Evolutionary conservation across 371 early-diverging fungal species (phyloP), one percentile per base, ranked within the genome.

Genomic region (Mortierella sp.): DNA sequence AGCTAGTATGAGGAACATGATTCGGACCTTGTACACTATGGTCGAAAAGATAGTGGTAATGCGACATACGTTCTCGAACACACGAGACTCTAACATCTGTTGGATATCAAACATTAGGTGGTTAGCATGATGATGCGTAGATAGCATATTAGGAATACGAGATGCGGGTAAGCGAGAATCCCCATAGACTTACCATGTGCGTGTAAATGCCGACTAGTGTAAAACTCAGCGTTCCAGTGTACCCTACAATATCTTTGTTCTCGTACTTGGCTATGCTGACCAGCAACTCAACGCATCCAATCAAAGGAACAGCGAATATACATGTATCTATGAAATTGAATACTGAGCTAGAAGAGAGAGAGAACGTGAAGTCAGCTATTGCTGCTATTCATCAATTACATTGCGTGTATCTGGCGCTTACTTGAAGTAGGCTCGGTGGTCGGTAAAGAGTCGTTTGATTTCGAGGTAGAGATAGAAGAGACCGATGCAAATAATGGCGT

Each of bases 1-100:
- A 2, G 61, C 60, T 55, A 67, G 60, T 31, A 67, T 60, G 23
- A 46, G n/a, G 50, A 67, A 67, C 50, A 67, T 60, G 2, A 67
- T 56, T 13, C 48, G 45, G 45, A 67, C 60, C 43, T 59, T 42
- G 21, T 21, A 7, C 6, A 54, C 49, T 6, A 49, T 27, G 7
- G 46, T 34, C 23, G 49, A 13, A n/a, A 67, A 48, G 19, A 67
- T 67, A 6, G 67, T 59, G 16, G 60, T 56, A n/a, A 42, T 49
- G 13, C 49, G 47, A 46, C 67, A 67, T 7, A 67, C 55, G 5
- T 50, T 49, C n/a, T 42, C 23, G 14, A 54, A 10, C 26, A 67
- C 60, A 2, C 67, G 54, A 7, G 60, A 26, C 34, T 67, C 67
- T 14, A 55, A 59, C 16, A 67, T 10, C 67, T 67, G 49, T 0